Evolutionary conservation across 129 eudicot genomes (phyloP).

Genomic region (Tagetes erecta): DNA sequence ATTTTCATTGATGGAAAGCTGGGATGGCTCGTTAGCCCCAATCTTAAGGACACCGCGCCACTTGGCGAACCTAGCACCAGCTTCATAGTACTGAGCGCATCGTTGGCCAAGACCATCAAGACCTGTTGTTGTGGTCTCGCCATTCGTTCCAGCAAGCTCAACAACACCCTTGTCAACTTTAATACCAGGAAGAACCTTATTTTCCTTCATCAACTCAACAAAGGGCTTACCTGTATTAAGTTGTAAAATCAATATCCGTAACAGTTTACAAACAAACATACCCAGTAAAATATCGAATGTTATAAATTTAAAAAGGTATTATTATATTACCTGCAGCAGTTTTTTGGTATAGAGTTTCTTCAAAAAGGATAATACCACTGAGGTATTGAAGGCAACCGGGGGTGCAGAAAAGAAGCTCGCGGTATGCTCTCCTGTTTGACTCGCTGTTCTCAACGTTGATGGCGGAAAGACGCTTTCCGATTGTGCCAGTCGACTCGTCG

Average conservation of each 20-base stretch:
- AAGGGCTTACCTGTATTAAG: constrained; percentile 45
- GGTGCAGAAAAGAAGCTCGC: constrained; percentile 70
- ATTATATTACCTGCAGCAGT: constrained; percentile 47
- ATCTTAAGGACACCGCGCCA: constrained; percentile 72
- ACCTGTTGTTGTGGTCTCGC: constrained; percentile 68
- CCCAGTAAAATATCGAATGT: background rate
- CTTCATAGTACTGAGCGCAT: constrained; percentile 49
- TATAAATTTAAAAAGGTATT: background rate
- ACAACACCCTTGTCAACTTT: constrained; percentile 67
- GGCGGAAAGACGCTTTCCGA: constrained; percentile 62
- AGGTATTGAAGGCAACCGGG: constrained; percentile 54
- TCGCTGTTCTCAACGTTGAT: constrained; percentile 58
- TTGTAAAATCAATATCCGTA: background rate
- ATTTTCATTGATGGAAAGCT: constrained; percentile 52
- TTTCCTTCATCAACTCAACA: constrained; percentile 61
- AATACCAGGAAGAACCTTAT: constrained; percentile 56
- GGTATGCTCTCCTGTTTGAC: constrained; percentile 52
- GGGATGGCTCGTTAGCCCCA: constrained; percentile 62
- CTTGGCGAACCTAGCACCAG: constrained; percentile 66
- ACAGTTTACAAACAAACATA: too few relatives aligned
- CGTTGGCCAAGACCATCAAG: constrained; percentile 53
- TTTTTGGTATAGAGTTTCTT: constrained; percentile 66
- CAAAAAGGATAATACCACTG: constrained; percentile 62
- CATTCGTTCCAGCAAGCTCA: constrained; percentile 61
- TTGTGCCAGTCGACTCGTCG: constrained; percentile 70